Conservation (phyloP, 768 basidiomycete species). For the Nidularia pulvinata region DNA sequence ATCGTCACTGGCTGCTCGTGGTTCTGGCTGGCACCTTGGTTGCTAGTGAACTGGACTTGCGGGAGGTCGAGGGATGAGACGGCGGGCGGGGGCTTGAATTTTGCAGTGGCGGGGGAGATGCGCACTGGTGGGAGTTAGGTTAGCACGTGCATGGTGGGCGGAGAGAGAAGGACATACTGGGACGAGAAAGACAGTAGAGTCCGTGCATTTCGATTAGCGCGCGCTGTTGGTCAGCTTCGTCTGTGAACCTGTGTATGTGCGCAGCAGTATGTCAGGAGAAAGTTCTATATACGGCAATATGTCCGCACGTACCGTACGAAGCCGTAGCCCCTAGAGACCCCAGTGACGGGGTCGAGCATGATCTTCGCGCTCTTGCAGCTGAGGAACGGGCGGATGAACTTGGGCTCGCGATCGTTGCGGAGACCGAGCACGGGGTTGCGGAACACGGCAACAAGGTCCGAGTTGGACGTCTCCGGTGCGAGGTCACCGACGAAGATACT, state of each 20-base stretch:
- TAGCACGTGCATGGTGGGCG: conserved; percentile 19
- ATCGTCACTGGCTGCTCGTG: conserved; percentile 38
- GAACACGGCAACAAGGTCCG: conserved; percentile 93
- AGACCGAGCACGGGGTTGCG: conserved; percentile 87
- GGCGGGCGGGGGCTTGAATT: conserved; percentile 66
- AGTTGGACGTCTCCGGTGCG: conserved; percentile 91
- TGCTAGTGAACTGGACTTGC: conserved; percentile 43
- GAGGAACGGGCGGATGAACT: conserved; percentile 84
- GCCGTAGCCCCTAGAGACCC: conserved; percentile 88
- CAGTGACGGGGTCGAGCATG: conserved; percentile 90
- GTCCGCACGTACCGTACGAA: conserved; percentile 72
- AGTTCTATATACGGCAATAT: conserved; percentile 4
- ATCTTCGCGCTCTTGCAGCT: conserved; percentile 97
- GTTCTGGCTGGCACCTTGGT: too few relatives aligned
- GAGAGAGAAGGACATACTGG: conserved; percentile 54
- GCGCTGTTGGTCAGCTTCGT: conserved; percentile 87
- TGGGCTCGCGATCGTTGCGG: conserved; percentile 84
- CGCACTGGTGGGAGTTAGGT: conserved; percentile 56
- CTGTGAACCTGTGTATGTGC: conserved; percentile 69
- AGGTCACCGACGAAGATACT: conserved; percentile 96
- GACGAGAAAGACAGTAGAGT: conserved; percentile 84
- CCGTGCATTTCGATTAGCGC: conserved; percentile 93
- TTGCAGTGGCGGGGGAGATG: conserved; percentile 88
- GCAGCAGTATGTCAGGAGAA: conserved; percentile 10
- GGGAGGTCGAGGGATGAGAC: conserved; percentile 40